These are phyloP conservation scores for Dryadomyces quercus-mongolicae DNA, from an alignment of 2,329 filamentous ascomycete genomes.

Conservation along the genomic window DNA sequence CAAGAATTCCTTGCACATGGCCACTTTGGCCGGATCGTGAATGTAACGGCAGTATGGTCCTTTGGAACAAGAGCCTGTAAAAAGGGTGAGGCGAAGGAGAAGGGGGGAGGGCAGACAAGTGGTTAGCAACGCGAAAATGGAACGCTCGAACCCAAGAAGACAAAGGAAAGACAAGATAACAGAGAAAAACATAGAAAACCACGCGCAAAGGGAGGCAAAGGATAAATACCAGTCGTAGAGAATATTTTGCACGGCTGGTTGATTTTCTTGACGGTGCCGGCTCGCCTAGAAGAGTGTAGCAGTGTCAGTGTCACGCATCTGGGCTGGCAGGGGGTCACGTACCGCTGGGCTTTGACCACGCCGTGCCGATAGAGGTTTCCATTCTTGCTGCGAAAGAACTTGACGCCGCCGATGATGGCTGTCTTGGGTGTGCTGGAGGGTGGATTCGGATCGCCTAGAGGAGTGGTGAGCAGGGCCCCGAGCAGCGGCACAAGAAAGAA, in stretches of 20 bases:
- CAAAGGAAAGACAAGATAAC: conserved; percentile 1
- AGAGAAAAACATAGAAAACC: neutral
- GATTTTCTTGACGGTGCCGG: conserved; percentile 51
- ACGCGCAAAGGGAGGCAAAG: conserved; percentile 17
- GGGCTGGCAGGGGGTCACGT: conserved; percentile 25
- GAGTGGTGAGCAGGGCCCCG: conserved; percentile 16
- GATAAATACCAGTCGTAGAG: conserved; percentile 53
- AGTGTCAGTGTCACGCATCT: conserved; percentile 22
- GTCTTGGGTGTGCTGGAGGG: conserved; percentile 62
- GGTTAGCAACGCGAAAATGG: conserved; percentile 23
- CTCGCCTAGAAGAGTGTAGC: conserved; percentile 28
- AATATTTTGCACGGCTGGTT: conserved; percentile 63
- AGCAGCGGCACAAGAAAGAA: neutral
- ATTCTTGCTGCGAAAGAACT: conserved; percentile 74
- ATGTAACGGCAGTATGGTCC: conserved; percentile 68
- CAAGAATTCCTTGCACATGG: conserved; percentile 80
- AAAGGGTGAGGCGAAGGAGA: neutral
- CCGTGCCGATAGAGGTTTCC: conserved; percentile 75
- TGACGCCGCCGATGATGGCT: conserved; percentile 61
- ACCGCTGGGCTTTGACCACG: conserved; percentile 66
- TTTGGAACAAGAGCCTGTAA: conserved; percentile 70
- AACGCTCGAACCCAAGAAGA: neutral
- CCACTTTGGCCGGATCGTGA: conserved; percentile 78
- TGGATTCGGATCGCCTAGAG: conserved; percentile 44
- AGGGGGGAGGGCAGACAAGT: conserved; percentile 14